Conservation (phyloP, 306 rosid genomes). For the Dalbergia cochinchinensis region DNA sequence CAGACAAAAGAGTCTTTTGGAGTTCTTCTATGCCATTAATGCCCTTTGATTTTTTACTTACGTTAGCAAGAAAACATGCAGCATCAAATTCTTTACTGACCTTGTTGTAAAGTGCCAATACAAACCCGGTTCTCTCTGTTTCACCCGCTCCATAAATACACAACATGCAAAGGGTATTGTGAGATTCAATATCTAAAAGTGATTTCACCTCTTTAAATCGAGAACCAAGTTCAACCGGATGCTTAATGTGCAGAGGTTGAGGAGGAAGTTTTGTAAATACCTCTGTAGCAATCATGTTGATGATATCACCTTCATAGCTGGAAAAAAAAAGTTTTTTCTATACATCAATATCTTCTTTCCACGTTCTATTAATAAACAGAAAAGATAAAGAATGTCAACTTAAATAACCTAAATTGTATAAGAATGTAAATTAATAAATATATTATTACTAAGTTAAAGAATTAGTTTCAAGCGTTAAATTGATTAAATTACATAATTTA, state of each 20-base stretch:
- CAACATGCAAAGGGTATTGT: neutral
- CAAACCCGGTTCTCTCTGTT: slow-evolving; percentile 9
- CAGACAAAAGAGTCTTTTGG: neutral
- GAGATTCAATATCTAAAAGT: neutral
- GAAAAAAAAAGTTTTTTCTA: too few species aligned
- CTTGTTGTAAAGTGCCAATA: neutral
- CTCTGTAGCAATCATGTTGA: neutral
- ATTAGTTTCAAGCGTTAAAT: too few species aligned
- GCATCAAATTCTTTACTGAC: neutral
- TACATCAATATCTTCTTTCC: too few species aligned
- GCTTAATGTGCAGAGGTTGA: neutral
- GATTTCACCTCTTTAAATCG: neutral
- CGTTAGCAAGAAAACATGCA: neutral
- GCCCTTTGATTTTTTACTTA: slow-evolving; percentile 1
- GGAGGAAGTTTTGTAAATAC: neutral
- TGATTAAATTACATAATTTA: too few species aligned
- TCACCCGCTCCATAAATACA: slow-evolving; percentile 24
- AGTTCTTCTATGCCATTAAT: neutral
- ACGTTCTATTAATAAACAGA: too few species aligned
- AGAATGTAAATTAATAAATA: too few species aligned
- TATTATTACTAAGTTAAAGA: too few species aligned
- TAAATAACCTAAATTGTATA: too few species aligned
- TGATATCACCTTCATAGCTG: too few species aligned
- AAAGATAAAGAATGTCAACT: too few species aligned
- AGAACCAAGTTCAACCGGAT: neutral